Base-by-base conservation (phyloP, 116 monocot genomes). In the Zostera marina region DNA sequence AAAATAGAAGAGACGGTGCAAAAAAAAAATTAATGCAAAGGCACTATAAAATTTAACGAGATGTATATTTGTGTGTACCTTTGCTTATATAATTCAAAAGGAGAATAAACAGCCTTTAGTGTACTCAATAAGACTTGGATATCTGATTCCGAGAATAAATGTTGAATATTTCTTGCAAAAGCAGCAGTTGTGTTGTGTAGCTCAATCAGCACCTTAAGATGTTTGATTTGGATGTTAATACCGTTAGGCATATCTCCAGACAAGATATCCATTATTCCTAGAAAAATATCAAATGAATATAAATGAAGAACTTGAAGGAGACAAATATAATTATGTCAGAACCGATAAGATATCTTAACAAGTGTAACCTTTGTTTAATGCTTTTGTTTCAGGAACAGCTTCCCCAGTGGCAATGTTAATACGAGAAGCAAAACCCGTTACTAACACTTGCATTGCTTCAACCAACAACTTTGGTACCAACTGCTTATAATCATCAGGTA, bases 91-190 rank as follows among this genome's bases (percentile, higher is more conserved):
- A 78, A 44, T 72, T 96, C 89, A 70, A 70, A 96, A 42, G 96
- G 80, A 61, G 80, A 96, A 76, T 80, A 96, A 48, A 89, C 63
- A 66, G 85, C 70, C 70, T 88, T 96, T 57, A 89, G 53, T 47
- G 89, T 85, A 56, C 58, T 72, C 42, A 76, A 17, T 45, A 96
- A 54, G 54, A 89, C 63, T 74, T 74, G 65, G 67, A 85, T 22
- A 73, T 85, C 78, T 40, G 85, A 85, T 54, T 89, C 82, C 25
- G 89, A 73, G 71, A 96, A 96, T 64, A 96, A 68, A 58, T 89
- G 85, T 41, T 96, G 96, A 41, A 89, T 66, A 72, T 85, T 96
- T 63, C 80, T 89, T 58, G 89, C 88, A 73, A 96, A 96, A 68
- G 80, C 45, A 54, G 56, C 59, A 60, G 96, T 89, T 76, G 80